Base-by-base conservation (phyloP, 805 yeast species). In the Schizosaccharomyces lindneri region DNA sequence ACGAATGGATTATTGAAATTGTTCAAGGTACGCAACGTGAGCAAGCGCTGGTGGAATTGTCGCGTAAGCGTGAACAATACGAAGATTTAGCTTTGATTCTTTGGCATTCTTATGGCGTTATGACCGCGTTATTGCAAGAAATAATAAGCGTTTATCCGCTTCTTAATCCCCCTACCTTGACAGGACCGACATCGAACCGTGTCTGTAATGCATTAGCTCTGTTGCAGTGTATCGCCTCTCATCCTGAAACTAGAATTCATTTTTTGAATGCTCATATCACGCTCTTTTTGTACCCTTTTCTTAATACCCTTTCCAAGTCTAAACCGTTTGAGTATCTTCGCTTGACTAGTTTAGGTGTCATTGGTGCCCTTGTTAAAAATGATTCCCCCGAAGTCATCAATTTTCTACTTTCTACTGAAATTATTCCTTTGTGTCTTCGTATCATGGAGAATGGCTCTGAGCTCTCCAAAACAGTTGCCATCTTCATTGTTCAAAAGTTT, bases 361-460 rank as follows among this genome's bases (percentile, higher is more conserved):
- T 90, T 70, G 98, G 98, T 24, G 97, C 98, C 0, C 75, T 90
- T 62, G 97, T 93, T 31, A 90, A 93, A 68, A 90, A 89, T 71
- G 98, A 90, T 69, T 85, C 95, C 3, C 87, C 95, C 17, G 95
- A 90, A 67, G 97, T 90, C 55, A 89, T 93, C 64, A 85, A 85
- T 64, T 90, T 93, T 69, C 74, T 90, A 68, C 76, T 90, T 57
- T 83, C 95, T n/a, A 93, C 98, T 0, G 98, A 90, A 71, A 90
- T 93, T 67, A 94, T 93, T 43, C 98, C 98, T 4, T 74, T 93
- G 62, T 93, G 98, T 70, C 75, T 90, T 63, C 83, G 93, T 67
- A 90, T 93, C 64, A 90, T 90, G 95, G 97, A 90, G 70, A 81
- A 89, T 0, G 87, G 95, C 6, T 84, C 95, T 0, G 98, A 93